phyloP scores from a whole-genome alignment of 108 stramenopile species.

The Cyclotella kingstonii region DNA sequence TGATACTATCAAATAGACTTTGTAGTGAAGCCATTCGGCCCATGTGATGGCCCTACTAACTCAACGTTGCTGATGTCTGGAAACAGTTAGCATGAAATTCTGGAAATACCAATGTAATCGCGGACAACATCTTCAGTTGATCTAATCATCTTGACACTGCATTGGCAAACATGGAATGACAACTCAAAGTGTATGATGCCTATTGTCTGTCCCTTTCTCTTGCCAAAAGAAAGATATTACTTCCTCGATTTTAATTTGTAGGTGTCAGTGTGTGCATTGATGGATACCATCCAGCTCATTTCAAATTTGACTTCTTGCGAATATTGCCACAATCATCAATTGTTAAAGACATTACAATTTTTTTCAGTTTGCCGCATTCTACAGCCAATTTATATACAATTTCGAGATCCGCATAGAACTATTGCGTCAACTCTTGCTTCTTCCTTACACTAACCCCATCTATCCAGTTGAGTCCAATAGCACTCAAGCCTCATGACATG shows the following conservation, averaged over 20 bases:
- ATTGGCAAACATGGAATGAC: constrained; percentile 1
- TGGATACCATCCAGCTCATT: not conserved
- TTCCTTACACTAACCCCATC: not conserved
- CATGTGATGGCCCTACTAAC: constrained; percentile 5
- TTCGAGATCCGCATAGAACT: not conserved
- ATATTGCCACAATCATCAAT: not conserved
- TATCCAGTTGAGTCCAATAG: too few relatives aligned
- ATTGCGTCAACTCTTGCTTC: not conserved
- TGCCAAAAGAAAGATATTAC: constrained; percentile 2
- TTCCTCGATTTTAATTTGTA: too few relatives aligned
- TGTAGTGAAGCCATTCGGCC: constrained; percentile 13
- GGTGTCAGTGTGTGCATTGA: too few relatives aligned
- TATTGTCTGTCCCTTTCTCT: constrained; percentile 6
- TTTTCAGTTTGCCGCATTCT: too few relatives aligned
- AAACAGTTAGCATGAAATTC: not conserved
- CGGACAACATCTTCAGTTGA: constrained; percentile 2
- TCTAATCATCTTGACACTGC: not conserved
- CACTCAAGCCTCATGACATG: constrained; percentile 15
- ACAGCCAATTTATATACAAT: not conserved
- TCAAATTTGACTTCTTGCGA: not conserved
- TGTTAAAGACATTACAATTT: too few relatives aligned
- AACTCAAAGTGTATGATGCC: not conserved
- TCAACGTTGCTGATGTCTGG: constrained; percentile 4
- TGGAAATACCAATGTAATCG: constrained; percentile 7
- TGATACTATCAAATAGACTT: constrained; percentile 3